Conservation (phyloP, 2,329 filamentous ascomycete genomes). For the Emergomyces orientalis region DNA sequence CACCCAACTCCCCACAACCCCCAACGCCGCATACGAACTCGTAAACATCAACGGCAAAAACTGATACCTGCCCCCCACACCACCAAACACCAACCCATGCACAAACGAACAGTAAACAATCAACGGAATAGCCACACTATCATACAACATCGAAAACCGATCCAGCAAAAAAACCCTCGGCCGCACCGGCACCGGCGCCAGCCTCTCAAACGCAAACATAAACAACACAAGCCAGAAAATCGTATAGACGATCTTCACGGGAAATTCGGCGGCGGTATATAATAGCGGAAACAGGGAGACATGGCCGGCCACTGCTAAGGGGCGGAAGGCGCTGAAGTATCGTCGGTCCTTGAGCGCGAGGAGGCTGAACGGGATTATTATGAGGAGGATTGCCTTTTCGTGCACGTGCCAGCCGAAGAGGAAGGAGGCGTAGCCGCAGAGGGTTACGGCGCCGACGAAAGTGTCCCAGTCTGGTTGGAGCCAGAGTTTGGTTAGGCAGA, state of each 20-base stretch:
- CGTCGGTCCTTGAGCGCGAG: constrained; percentile 83
- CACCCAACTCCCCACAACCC: constrained; percentile 92
- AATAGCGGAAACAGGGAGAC: constrained; percentile 91
- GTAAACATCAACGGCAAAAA: constrained; percentile 96
- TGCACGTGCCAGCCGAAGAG: constrained; percentile 98
- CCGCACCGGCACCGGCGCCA: constrained; percentile 72
- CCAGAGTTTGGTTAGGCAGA: constrained; percentile 77
- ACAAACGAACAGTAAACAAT: constrained; percentile 80
- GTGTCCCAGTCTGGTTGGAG: constrained; percentile 71
- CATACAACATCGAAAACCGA: constrained; percentile 81
- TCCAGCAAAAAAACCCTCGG: constrained; percentile 84
- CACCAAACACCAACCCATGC: constrained; percentile 73
- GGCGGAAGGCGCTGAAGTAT: constrained; percentile 83
- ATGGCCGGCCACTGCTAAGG: constrained; percentile 84
- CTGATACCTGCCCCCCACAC: constrained; percentile 53
- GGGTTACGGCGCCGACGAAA: constrained; percentile 79
- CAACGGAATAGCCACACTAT: constrained; percentile 77
- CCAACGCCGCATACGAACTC: constrained; percentile 85
- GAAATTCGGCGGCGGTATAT: constrained; percentile 86
- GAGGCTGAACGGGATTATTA: constrained; percentile 91
- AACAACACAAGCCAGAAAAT: constrained; percentile 85
- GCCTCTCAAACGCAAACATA: constrained; percentile 72
- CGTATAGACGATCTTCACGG: constrained; percentile 87
- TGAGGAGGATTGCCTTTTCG: constrained; percentile 88
- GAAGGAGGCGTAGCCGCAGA: constrained; percentile 94